A percentile compares a stretch with the other conserved stretches of the same genome.
Conservation (phyloP, 2,329 filamentous ascomycete genomes). For the Alternaria consortialis region DNA sequence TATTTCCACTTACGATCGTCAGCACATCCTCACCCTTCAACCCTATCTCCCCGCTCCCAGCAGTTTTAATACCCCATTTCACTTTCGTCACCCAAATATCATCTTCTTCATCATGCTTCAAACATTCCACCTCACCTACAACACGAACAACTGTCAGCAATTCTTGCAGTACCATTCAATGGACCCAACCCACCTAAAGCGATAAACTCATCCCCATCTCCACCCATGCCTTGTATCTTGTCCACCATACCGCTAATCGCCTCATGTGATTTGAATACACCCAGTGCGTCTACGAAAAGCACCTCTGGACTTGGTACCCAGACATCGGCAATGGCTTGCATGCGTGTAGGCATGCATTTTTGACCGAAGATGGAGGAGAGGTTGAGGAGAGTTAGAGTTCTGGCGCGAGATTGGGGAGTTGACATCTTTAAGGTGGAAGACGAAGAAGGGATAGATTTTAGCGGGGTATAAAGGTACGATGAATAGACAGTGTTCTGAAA, state of each 20-base stretch:
- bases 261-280: not conserved
- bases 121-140: conserved; percentile 11
- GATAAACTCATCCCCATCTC: not conserved
- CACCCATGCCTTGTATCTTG: not conserved
- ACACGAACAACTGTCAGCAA: too few species aligned
- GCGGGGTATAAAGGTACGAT: too few species aligned
- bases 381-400: conserved; percentile 8
- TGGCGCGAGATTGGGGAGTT: not conserved
- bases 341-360: conserved; percentile 1
- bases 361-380: conserved; percentile 15
- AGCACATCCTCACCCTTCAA: conserved; percentile 18
- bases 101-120: conserved; percentile 2
- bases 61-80: conserved; percentile 17
- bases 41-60: not conserved
- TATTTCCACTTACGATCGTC: conserved; percentile 16
- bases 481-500: not conserved
- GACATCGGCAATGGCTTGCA: not conserved
- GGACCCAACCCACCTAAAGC: not conserved
- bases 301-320: not conserved
- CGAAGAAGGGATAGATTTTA: not conserved
- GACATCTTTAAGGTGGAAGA: not conserved
- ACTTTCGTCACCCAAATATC: conserved; percentile 17
- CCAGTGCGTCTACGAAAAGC: not conserved
- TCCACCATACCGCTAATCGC: not conserved
- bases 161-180: too few species aligned